phyloP scores from a whole-genome alignment of 2,329 filamentous ascomycete species.

The Fusarium foetens region DNA sequence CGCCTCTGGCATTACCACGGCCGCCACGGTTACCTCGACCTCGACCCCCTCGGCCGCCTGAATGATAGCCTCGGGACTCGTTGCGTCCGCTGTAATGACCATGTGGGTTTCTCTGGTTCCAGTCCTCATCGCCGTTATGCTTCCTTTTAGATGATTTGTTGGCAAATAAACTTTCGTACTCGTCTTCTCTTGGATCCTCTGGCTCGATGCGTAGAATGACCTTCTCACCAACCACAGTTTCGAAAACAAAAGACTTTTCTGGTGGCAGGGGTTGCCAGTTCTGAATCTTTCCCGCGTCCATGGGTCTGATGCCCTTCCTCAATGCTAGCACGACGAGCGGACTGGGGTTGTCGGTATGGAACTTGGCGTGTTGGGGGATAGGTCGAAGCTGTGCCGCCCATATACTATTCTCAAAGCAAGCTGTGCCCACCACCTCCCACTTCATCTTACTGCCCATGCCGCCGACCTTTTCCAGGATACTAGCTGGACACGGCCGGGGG shows the following conservation, averaged over 20 bases:
- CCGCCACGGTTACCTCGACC: constrained; percentile 52
- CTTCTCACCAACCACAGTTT: constrained; percentile 88
- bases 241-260: constrained; percentile 79
- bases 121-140: constrained; percentile 61
- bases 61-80: constrained; percentile 56
- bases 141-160: constrained; percentile 70
- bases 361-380: constrained; percentile 71
- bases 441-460: constrained; percentile 84
- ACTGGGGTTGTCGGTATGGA: constrained; percentile 81
- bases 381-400: constrained; percentile 88
- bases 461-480: constrained; percentile 83
- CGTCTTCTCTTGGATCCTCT: constrained; percentile 70
- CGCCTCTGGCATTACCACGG: constrained; percentile 53
- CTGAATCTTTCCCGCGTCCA: constrained; percentile 83
- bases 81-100: constrained; percentile 52
- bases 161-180: constrained; percentile 70
- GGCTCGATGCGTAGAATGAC: constrained; percentile 82
- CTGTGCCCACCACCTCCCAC: constrained; percentile 85
- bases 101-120: constrained; percentile 47
- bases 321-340: constrained; percentile 87
- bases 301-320: constrained; percentile 77
- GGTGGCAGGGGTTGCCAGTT: constrained; percentile 82
- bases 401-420: constrained; percentile 78
- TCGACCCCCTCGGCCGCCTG: constrained; percentile 55
- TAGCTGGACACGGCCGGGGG: constrained; percentile 76